Conservation (phyloP, 139 green algal species). For the Tetradesmus obliquus region DNA sequence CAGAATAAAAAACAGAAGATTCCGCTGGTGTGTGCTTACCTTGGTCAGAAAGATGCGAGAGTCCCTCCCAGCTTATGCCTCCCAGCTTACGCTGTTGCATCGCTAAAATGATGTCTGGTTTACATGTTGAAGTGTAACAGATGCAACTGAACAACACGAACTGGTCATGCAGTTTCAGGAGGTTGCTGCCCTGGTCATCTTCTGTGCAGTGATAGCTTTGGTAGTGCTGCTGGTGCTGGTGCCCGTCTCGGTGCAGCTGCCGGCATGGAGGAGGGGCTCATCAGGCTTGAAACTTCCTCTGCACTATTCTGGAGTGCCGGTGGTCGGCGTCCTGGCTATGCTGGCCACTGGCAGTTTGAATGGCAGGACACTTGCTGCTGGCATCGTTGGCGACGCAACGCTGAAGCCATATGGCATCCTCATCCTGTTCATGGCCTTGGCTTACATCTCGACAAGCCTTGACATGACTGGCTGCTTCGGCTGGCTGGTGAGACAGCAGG, state of each 20-base stretch:
- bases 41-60: not conserved
- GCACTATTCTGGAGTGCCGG: slow-evolving; percentile 40
- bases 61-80: not conserved
- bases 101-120: not conserved
- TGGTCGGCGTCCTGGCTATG: slow-evolving; percentile 49
- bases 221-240: slow-evolving; percentile 47
- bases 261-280: not conserved
- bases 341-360: slow-evolving; percentile 41
- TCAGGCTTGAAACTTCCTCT: not conserved
- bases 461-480: slow-evolving; percentile 59
- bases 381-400: slow-evolving; percentile 54
- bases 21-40: not conserved
- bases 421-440: slow-evolving; percentile 56
- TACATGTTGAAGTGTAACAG: not conserved
- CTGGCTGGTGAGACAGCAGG: slow-evolving; percentile 15
- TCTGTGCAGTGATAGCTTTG: slow-evolving; percentile 18
- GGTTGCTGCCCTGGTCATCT: slow-evolving; percentile 55
- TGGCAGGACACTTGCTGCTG: slow-evolving; percentile 14
- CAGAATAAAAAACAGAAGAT: not conserved
- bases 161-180: slow-evolving; percentile 18
- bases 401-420: slow-evolving; percentile 63
- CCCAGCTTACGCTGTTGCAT: no score
- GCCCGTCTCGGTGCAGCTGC: slow-evolving; percentile 14
- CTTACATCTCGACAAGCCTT: slow-evolving; percentile 55
- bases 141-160: not conserved